Evolutionary conservation across 1,139 yeast species (phyloP).

Genomic region (Geotrichum klebahnii): DNA sequence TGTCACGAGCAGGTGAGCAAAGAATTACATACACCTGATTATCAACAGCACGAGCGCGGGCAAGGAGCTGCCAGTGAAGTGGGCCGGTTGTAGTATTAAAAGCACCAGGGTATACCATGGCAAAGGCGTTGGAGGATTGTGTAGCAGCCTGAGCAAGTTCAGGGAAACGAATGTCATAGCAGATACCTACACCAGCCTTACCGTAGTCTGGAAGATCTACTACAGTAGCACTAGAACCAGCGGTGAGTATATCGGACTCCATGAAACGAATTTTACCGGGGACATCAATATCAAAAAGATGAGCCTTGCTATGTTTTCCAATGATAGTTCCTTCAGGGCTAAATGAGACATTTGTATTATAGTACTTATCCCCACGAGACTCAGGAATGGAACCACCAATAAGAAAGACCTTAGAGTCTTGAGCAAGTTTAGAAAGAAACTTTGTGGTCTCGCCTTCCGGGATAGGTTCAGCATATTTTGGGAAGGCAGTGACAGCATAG

Average conservation of each 20-base stretch:
- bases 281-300: conserved; percentile 84
- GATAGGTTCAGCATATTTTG: conserved; percentile 71
- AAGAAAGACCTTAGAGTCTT: conserved; percentile 54
- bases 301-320: conserved; percentile 85
- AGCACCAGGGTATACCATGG: conserved; percentile 93
- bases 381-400: conserved; percentile 95
- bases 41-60: conserved; percentile 83
- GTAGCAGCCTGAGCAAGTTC: conserved; percentile 63
- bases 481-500: conserved; percentile 80
- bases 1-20: conserved; percentile 87
- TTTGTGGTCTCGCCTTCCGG: conserved; percentile 68
- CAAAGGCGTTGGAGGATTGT: conserved; percentile 50
- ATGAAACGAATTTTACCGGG: conserved; percentile 84
- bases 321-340: conserved; percentile 65
- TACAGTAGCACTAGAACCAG: conserved; percentile 78
- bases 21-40: conserved; percentile 75
- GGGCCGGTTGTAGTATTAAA: conserved; percentile 96
- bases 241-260: conserved; percentile 69
- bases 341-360: conserved; percentile 80
- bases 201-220: conserved; percentile 67
- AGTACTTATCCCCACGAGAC: conserved; percentile 50
- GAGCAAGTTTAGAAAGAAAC: conserved; percentile 61
- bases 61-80: conserved; percentile 85
- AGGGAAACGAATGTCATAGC: conserved; percentile 90
- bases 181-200: conserved; percentile 80